phyloP scores from a whole-genome alignment of 1,284 basidiomycete genomes.

The Fistulinella staudtii region DNA sequence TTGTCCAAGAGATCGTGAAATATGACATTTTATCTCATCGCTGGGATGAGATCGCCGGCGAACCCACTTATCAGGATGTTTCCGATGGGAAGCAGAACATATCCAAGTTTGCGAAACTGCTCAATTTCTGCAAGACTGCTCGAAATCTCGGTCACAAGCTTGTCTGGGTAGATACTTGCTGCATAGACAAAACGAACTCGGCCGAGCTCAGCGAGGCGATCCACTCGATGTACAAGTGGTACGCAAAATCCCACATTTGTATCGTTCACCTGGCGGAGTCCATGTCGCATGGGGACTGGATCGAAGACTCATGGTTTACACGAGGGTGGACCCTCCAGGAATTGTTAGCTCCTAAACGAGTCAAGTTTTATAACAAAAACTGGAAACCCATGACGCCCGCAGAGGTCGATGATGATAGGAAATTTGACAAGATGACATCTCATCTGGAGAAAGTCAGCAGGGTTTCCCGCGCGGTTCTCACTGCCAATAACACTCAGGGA shows the following conservation, averaged over 20 bases:
- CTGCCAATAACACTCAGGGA: slow-evolving; percentile 8
- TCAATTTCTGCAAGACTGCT: slow-evolving; percentile 13
- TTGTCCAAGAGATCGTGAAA: slow-evolving; percentile 10
- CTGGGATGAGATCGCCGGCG: slow-evolving; percentile 5
- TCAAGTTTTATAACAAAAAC: slow-evolving; percentile 14
- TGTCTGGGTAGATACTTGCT: slow-evolving; percentile 18
- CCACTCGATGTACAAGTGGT: slow-evolving; percentile 18
- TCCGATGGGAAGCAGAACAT: not conserved
- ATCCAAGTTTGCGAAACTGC: slow-evolving; percentile 8
- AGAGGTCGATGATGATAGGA: not conserved
- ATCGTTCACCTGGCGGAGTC: slow-evolving; percentile 14
- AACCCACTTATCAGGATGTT: slow-evolving; percentile 9
- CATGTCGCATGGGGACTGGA: not conserved
- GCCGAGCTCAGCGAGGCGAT: slow-evolving; percentile 18
- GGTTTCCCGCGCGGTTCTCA: slow-evolving; percentile 1
- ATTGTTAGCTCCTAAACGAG: slow-evolving; percentile 9
- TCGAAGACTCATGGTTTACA: slow-evolving; percentile 13
- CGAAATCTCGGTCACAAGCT: slow-evolving; percentile 8
- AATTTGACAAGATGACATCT: not conserved
- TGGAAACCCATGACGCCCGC: slow-evolving; percentile 6
- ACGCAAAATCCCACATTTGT: slow-evolving; percentile 10
- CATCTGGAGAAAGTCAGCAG: slow-evolving; percentile 1
- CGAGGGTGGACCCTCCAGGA: slow-evolving; percentile 13
- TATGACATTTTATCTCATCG: slow-evolving; percentile 14
- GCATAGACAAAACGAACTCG: slow-evolving; percentile 11